phyloP scores from a whole-genome alignment of 2,329 filamentous ascomycete species.

The Sclerotiophoma versabilis region DNA sequence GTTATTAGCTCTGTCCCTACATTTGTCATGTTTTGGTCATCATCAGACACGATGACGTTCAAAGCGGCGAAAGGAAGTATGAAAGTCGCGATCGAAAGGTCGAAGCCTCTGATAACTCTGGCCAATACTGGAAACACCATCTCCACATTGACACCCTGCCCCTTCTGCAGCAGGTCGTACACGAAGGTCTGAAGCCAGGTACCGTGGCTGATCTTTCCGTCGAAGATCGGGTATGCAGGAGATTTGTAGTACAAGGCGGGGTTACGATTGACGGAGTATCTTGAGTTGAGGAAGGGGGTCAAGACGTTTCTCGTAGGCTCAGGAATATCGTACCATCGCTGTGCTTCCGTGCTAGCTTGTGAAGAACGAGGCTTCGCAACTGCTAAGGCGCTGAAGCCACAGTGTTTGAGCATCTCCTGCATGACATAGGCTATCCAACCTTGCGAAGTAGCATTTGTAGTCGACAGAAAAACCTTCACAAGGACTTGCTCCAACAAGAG shows the following conservation, averaged over 20 bases:
- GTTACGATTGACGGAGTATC: conserved; percentile 69
- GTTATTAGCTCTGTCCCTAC: conserved; percentile 76
- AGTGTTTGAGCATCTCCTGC: conserved; percentile 85
- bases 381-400: conserved; percentile 69
- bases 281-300: conserved; percentile 86
- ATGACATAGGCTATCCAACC: conserved; percentile 93
- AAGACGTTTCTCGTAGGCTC: conserved; percentile 80
- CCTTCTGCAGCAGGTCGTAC: conserved; percentile 80
- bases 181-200: conserved; percentile 84
- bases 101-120: conserved; percentile 83
- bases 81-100: conserved; percentile 85
- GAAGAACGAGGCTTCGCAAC: conserved; percentile 60
- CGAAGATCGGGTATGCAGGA: conserved; percentile 77
- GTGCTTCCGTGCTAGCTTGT: conserved; percentile 67
- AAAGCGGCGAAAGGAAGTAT: conserved; percentile 86
- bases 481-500: conserved; percentile 87
- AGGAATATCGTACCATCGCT: conserved; percentile 80
- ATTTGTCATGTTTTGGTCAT: conserved; percentile 67
- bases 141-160: conserved; percentile 74
- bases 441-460: conserved; percentile 85
- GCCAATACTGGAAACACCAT: conserved; percentile 83
- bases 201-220: conserved; percentile 70
- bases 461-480: conserved; percentile 89
- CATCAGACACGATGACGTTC: conserved; percentile 80
- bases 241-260: conserved; percentile 38